Conservation (phyloP, 2,329 filamentous ascomycete species). For the Aureobasidium melanogenum region DNA sequence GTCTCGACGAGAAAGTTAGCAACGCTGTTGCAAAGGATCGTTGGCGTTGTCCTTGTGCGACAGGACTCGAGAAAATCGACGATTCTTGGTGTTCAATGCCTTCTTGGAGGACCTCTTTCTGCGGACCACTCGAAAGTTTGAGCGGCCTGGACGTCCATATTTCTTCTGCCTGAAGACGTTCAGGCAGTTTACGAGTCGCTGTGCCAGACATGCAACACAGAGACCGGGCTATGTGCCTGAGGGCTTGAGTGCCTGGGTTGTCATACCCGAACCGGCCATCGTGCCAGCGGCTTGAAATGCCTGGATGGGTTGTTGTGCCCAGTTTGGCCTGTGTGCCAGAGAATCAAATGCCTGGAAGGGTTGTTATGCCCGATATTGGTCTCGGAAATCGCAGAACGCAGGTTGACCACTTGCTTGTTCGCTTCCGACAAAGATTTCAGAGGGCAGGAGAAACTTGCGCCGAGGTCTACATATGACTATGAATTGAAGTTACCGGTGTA, state of each 20-base stretch:
- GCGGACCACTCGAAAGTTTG: neutral
- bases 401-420: neutral
- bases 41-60: neutral
- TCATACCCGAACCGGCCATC: neutral
- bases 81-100: neutral
- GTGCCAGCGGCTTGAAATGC: neutral
- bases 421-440: neutral
- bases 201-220: neutral
- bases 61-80: neutral
- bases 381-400: neutral
- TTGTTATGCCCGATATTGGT: neutral
- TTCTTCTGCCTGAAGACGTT: neutral
- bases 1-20: neutral
- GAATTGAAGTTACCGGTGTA: neutral
- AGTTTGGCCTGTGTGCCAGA: too few species aligned
- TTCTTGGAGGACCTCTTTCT: conserved; percentile 1
- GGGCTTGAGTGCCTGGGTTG: neutral
- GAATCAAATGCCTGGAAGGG: too few species aligned
- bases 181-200: neutral
- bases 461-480: neutral
- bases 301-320: neutral
- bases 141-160: neutral
- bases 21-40: neutral
- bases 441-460: neutral
- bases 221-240: neutral